Base-by-base conservation (phyloP, 1,284 basidiomycete species). In the Fomitopsis betulina region DNA sequence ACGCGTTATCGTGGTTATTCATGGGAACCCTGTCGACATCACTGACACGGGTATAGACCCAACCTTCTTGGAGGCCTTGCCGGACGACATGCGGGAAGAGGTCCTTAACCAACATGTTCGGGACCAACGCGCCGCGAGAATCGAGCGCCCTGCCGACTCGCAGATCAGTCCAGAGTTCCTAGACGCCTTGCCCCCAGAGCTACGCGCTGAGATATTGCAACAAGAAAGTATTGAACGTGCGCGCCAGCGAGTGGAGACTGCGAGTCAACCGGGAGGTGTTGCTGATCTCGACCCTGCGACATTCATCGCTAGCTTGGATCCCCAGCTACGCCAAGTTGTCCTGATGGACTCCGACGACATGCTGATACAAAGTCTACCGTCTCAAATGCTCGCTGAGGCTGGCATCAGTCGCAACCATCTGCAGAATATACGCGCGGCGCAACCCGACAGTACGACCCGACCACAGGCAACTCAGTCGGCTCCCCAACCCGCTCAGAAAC, bases 41-140 rank as follows among this genome's bases (percentile, higher is more conserved):
- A 99, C 97, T 9, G 95, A 98, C 68, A 96, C 95, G 15, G 97
- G 97, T 8, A 98, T 99, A 68, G 97, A 99, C 71, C 94, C 96
- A 1, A 96, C 93, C 9, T 99, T 99, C 83, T 78, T 99, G 56
- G 95, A 98, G 74, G 97, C 97, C 19, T 77, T 99, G 27, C 97
- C 97, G 0, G 97, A 99, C 70, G 96, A 99, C 65, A 97, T 99
- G 91, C 87, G 97, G 51, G 96, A 98, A 70, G 97, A 99, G 72
- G 95, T 99, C 30, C 82, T 99, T 55, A 96, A 96, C 69, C 97
- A 99, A 72, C 96, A 99, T 70, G 87, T 98, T 66, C 89, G 95
- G 13, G 96, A 98, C 68, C 90, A 92, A 61, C 85, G 88, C 49
- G 88, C 92, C 5, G 83, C 91, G 15, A 79, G 84, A 60, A 72